Percentiles rank a stretch among this genome's conserved stretches.
Evolutionary conservation across 352 stramenopile species (phyloP).

Genomic region (Elongisporangium prolatum): DNA sequence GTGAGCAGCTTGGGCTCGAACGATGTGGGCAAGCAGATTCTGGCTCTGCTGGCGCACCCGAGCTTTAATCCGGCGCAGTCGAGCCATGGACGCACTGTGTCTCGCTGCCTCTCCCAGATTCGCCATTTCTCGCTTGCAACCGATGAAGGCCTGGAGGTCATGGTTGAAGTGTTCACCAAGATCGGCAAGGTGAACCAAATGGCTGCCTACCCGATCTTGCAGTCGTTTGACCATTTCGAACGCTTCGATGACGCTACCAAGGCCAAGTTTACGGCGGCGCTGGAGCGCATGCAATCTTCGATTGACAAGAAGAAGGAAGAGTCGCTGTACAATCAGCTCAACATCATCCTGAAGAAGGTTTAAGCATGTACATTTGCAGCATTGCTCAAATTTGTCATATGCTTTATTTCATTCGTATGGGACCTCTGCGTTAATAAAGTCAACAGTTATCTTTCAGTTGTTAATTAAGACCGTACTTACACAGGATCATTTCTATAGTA

Average conservation of each 20-base stretch:
- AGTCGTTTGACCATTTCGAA: conserved; percentile 76
- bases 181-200: conserved; percentile 86
- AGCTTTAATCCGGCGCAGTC: conserved; percentile 77
- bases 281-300: conserved; percentile 69
- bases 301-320: conserved; percentile 82
- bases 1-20: conserved; percentile 58
- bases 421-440: neutral
- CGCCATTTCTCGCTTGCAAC: conserved; percentile 70
- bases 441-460: neutral
- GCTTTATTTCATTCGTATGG: neutral
- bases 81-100: conserved; percentile 62
- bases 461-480: neutral
- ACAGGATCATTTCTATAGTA: neutral
- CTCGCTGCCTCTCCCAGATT: conserved; percentile 64
- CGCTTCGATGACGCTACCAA: conserved; percentile 63
- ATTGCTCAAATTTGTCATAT: neutral
- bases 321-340: conserved; percentile 83
- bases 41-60: conserved; percentile 53
- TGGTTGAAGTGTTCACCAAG: conserved; percentile 66
- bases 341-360: conserved; percentile 84
- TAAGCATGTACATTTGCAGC: conserved; percentile 16
- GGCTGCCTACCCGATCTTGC: conserved; percentile 74
- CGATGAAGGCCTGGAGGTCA: conserved; percentile 69
- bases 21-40: conserved; percentile 69
- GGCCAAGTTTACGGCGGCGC: conserved; percentile 36